These are phyloP conservation scores for Protostelium mycophagum DNA, from an alignment of 78 protist genomes.

Conservation along the genomic window DNA sequence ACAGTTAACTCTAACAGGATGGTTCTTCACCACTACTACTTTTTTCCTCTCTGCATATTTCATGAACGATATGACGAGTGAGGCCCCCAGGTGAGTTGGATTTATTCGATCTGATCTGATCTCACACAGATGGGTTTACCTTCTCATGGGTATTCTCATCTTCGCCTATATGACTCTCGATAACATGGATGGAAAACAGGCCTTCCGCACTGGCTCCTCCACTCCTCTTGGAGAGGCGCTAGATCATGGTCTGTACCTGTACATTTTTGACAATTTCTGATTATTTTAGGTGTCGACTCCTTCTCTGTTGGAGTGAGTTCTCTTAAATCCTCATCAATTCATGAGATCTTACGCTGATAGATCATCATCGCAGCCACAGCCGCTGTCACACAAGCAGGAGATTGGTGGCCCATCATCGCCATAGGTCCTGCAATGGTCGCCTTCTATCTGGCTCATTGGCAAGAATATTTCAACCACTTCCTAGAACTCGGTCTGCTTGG, in stretches of 20 bases:
- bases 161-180: conserved; percentile 70
- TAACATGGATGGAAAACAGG: conserved; percentile 83
- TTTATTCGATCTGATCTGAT: neutral
- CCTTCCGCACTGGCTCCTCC: conserved; percentile 66
- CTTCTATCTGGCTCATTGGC: conserved; percentile 60
- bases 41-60: neutral
- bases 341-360: neutral
- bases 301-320: conserved; percentile 1
- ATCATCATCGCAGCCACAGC: neutral
- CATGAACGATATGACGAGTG: neutral
- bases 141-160: conserved; percentile 45
- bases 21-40: neutral
- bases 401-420: conserved; percentile 18
- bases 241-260: conserved; percentile 61
- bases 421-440: conserved; percentile 34
- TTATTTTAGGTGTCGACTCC: conserved; percentile 10
- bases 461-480: conserved; percentile 51
- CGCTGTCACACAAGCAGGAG: neutral
- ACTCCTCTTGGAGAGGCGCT: conserved; percentile 79
- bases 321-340: neutral
- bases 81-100: neutral
- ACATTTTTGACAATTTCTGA: neutral
- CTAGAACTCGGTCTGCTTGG: conserved; percentile 42
- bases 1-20: neutral
- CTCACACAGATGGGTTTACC: conserved; percentile 39